Conservation (phyloP, 1,284 basidiomycete genomes). For the Ganoderma lucidum region DNA sequence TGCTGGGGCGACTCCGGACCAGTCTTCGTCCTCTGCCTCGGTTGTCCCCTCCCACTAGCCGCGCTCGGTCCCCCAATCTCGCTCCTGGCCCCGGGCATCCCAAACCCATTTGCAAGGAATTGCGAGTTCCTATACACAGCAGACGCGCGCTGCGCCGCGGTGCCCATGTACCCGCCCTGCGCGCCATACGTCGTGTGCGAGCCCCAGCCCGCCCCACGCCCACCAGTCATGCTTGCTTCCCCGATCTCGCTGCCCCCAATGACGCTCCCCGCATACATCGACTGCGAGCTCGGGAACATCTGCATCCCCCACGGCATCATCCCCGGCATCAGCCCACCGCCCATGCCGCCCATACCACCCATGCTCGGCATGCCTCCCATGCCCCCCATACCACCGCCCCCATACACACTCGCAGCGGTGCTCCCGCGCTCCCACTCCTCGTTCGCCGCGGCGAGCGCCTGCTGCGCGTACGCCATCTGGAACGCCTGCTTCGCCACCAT, state of each 20-base stretch:
- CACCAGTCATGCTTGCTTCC: constrained; percentile 33
- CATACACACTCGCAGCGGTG: constrained; percentile 47
- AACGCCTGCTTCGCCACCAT: constrained; percentile 84
- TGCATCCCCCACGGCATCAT: constrained; percentile 50
- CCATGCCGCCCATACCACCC: constrained; percentile 34
- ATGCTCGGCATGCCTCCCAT: constrained; percentile 25
- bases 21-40: constrained; percentile 60
- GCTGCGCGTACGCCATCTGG: constrained; percentile 85
- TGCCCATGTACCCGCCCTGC: constrained; percentile 55
- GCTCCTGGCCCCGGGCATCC: constrained; percentile 37
- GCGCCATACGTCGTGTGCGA: constrained; percentile 73
- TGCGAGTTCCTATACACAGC: constrained; percentile 31
- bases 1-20: constrained; percentile 45
- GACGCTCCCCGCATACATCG: constrained; percentile 62
- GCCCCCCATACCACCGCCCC: constrained; percentile 43
- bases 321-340: constrained; percentile 43
- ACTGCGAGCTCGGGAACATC: constrained; percentile 59
- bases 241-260: constrained; percentile 62
- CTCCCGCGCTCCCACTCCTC: constrained; percentile 89
- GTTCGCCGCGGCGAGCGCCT: constrained; percentile 81
- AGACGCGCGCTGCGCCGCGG: constrained; percentile 43
- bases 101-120: constrained; percentile 36
- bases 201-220: constrained; percentile 57
- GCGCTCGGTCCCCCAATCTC: constrained; percentile 28
- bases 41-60: constrained; percentile 32